Percentiles rank a stretch among this genome's conserved stretches.
Conservation (phyloP, 257 asterid species). For the Euphrasia confusa region DNA sequence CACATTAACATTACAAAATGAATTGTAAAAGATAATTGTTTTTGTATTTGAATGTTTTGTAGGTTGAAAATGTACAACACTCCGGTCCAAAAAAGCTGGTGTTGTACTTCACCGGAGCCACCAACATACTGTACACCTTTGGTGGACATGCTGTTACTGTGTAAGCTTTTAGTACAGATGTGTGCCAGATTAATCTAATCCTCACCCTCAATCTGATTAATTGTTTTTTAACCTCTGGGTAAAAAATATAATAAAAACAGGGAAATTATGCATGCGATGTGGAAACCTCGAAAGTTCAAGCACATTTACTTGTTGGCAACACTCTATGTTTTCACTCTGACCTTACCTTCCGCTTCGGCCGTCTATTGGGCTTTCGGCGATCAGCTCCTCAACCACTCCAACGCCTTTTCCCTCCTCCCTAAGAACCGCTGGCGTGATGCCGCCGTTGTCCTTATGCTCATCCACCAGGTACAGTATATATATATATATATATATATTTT, state of each 20-base stretch:
- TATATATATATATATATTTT: too few relatives aligned
- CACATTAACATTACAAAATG: neutral
- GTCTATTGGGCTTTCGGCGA: slow-evolving; percentile 91
- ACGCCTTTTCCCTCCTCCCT: slow-evolving; percentile 79
- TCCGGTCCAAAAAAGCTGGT: too few relatives aligned
- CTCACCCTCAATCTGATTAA: too few relatives aligned
- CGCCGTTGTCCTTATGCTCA: slow-evolving; percentile 39
- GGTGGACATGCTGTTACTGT: slow-evolving; percentile 85
- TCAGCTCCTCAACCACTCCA: slow-evolving; percentile 21
- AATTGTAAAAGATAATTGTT: too few relatives aligned
- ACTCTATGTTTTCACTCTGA: slow-evolving; percentile 75
- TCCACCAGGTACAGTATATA: too few relatives aligned
- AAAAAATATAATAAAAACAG: slow-evolving; percentile 16
- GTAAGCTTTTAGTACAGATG: slow-evolving; percentile 32
- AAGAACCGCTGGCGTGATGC: slow-evolving; percentile 56
- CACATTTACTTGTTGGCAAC: slow-evolving; percentile 72
- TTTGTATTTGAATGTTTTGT: neutral
- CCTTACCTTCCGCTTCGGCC: slow-evolving; percentile 77
- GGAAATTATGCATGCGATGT: too few relatives aligned
- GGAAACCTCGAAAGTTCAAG: slow-evolving; percentile 47
- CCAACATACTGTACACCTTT: too few relatives aligned
- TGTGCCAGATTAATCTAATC: too few relatives aligned
- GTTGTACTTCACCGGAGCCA: too few relatives aligned
- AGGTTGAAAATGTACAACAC: slow-evolving; percentile 54
- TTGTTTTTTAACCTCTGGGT: neutral